Conservation (phyloP, 176 grass and related monocot genomes). For the Carex littledalei region DNA sequence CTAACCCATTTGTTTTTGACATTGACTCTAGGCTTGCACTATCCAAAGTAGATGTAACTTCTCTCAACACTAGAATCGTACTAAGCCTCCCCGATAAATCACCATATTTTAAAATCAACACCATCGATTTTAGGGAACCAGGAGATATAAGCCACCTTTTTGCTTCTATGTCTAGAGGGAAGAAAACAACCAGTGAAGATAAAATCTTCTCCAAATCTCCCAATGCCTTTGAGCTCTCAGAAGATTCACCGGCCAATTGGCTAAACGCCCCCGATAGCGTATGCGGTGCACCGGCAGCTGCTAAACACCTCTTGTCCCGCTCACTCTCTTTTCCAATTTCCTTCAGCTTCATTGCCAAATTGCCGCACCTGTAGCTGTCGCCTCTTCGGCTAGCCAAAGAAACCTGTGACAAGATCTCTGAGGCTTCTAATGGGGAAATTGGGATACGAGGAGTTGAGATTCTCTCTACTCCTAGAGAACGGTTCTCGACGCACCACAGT, state of each 20-base stretch:
- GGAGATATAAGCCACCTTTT: constrained; percentile 40
- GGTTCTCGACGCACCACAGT: constrained; percentile 76
- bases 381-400: constrained; percentile 29
- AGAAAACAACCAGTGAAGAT: constrained; percentile 37
- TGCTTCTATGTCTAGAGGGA: constrained; percentile 49
- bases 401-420: constrained; percentile 27
- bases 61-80: constrained; percentile 47
- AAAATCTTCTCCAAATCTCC: constrained; percentile 41
- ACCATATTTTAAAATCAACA: constrained; percentile 31
- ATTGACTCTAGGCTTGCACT: constrained; percentile 26
- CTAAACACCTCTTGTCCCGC: constrained; percentile 41
- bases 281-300: constrained; percentile 12
- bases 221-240: not conserved
- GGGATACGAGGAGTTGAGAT: constrained; percentile 67
- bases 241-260: constrained; percentile 25
- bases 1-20: constrained; percentile 8
- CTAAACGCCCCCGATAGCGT: constrained; percentile 29
- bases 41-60: constrained; percentile 43
- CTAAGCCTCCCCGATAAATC: constrained; percentile 33
- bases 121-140: constrained; percentile 37
- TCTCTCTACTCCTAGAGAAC: constrained; percentile 35
- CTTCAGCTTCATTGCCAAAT: constrained; percentile 19
- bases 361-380: constrained; percentile 13
- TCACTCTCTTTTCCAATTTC: constrained; percentile 67
- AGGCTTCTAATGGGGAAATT: constrained; percentile 24